A percentile compares a stretch with the other conserved stretches of the same genome.
phyloP scores from a whole-genome alignment of 1,139 yeast species.

The Zygosaccharomyces pseudobailii region DNA sequence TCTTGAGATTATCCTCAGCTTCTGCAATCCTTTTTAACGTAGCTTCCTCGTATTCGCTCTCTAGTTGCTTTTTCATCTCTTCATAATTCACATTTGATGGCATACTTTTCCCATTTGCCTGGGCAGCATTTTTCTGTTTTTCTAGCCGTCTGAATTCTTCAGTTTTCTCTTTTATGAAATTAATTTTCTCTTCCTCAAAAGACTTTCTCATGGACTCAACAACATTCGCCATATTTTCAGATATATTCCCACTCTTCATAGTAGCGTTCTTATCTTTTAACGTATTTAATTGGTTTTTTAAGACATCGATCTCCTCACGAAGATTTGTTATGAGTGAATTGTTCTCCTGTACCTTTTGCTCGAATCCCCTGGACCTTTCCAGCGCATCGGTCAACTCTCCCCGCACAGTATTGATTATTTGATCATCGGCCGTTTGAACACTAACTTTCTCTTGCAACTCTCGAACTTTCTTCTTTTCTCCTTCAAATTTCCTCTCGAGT shows the following conservation, averaged over 20 bases:
- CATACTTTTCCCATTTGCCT: conserved; percentile 1
- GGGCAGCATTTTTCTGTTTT: conserved; percentile 17
- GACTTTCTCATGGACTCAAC: conserved; percentile 26
- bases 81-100: conserved; percentile 6
- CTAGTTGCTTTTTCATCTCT: conserved; percentile 20
- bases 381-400: conserved; percentile 21
- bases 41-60: conserved; percentile 29
- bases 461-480: conserved; percentile 14
- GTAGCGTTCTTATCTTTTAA: conserved; percentile 11
- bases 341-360: conserved; percentile 13
- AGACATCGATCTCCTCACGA: conserved; percentile 13
- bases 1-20: conserved; percentile 33
- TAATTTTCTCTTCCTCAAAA: conserved; percentile 23
- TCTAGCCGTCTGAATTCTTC: conserved; percentile 21
- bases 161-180: conserved; percentile 15
- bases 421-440: conserved; percentile 25
- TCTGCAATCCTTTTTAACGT: conserved; percentile 22
- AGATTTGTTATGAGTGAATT: conserved; percentile 11
- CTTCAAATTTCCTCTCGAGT: conserved; percentile 15
- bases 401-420: conserved; percentile 26
- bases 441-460: conserved; percentile 21
- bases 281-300: conserved; percentile 14
- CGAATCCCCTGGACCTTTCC: conserved; percentile 15
- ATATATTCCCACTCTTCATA: conserved; percentile 6
- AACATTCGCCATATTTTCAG: conserved; percentile 18